Percentiles rank a stretch among this genome's conserved stretches.
Evolutionary conservation across 495 filamentous ascomycete species (phyloP).

Genomic region (Tuber microsphaerosporum): DNA sequence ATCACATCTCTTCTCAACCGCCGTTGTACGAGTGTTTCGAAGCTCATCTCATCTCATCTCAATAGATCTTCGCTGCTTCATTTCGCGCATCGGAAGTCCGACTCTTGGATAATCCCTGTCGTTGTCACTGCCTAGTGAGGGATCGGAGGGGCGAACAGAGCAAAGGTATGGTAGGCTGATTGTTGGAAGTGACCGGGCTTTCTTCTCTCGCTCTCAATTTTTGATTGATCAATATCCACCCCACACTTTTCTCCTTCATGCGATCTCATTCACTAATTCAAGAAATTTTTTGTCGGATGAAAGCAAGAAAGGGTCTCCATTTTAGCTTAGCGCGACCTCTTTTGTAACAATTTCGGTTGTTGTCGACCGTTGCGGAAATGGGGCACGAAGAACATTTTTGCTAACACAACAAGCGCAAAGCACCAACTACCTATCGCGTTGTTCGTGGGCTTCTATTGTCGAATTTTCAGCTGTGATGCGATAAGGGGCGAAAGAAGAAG

Average conservation of each 20-base stretch:
- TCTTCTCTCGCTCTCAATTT: not conserved
- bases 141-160: not conserved
- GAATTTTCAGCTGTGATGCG: not conserved
- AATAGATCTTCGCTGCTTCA: conserved; percentile 37
- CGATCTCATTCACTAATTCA: not conserved
- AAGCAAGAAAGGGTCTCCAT: not conserved
- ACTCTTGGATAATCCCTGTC: not conserved
- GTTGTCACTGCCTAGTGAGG: not conserved
- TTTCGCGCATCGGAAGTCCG: conserved; percentile 17
- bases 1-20: not conserved
- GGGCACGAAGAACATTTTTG: not conserved
- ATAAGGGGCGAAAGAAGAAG: not conserved
- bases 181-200: not conserved
- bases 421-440: not conserved
- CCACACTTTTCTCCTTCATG: not conserved
- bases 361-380: conserved; percentile 1
- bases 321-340: not conserved
- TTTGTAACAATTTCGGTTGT: not conserved
- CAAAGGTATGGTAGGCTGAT: not conserved
- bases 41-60: conserved; percentile 38
- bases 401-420: not conserved
- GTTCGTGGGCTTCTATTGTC: not conserved
- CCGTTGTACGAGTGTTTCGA: conserved; percentile 4
- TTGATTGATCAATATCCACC: not conserved
- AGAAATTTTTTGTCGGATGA: not conserved